Evolutionary conservation across 2,329 filamentous ascomycete genomes (phyloP), one percentile per base, ranked within the genome.

Genomic region (Alternaria gansuensis): DNA sequence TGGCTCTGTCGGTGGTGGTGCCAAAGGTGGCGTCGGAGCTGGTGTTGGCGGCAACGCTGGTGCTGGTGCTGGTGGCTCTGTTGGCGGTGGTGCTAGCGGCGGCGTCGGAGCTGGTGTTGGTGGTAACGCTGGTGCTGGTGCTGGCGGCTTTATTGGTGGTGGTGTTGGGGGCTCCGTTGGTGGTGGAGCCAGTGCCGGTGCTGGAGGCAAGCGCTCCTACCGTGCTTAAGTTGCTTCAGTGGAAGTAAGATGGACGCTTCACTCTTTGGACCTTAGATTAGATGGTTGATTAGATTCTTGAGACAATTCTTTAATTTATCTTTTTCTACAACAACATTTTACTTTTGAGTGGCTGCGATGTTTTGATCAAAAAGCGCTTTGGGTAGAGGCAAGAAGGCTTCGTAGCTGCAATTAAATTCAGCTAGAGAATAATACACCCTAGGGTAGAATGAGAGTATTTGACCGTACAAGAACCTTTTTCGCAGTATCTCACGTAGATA

Each of bases 41-140:
- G 54, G 53, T 43, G 53, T 29, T 9, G 37, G 45, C 13, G 46
- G 24, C 9, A n/a, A 24, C 10, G 51, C 36, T 14, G 53, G 45
- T 10, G 45, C 21, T 5, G 28, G 28, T 36, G 36, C 11, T 11
- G n/a, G 29, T 2, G 40, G 40, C 4, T 26, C 40, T 11, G 43
- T n/a, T 11, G 11, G 23, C 7, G 44, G 39, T 3, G 33, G 39
- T 17, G 46, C 6, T 11, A 7, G 23, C 7, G 44, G 39, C 2
- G 33, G 39, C 13, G 46, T 10, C 10, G 21, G 37, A 11, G 53
- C 31, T 4, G 33, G 33, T 28, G 54, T 14, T n/a, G 46, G 46
- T 17, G 54, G 21, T 23, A 33, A 36, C 34, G 53, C 28, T 3
- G 31, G 29, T 4, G 45, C 17, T 7, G 44, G 17, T 17, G 45